A percentile compares a stretch with the other conserved stretches of the same genome.
Evolutionary conservation across 1,284 basidiomycete species (phyloP).

Genomic region (Sutorius eximius): DNA sequence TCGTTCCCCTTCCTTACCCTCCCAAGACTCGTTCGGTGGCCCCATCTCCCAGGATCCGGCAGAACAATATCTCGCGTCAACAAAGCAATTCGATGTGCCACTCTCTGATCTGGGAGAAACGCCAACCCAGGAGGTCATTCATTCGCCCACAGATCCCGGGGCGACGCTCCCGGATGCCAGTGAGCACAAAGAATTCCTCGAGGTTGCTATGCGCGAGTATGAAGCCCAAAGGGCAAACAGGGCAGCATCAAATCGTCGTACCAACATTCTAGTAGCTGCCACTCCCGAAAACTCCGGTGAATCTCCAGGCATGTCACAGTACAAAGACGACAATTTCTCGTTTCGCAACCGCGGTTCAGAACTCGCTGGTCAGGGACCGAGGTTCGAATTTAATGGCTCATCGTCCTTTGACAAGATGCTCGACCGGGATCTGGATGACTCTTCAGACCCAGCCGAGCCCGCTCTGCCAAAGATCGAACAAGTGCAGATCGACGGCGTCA

Average conservation of each 20-base stretch:
- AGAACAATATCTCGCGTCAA: slow-evolving; percentile 46
- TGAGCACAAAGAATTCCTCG: slow-evolving; percentile 26
- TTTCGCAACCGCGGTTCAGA: slow-evolving; percentile 7
- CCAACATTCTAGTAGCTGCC: slow-evolving; percentile 44
- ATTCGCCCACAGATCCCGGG: slow-evolving; percentile 23
- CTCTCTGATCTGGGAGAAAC: slow-evolving; percentile 53
- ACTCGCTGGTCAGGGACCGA: slow-evolving; percentile 15
- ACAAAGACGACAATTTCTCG: slow-evolving; percentile 11
- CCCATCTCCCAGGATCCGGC: slow-evolving; percentile 47
- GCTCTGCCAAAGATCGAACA: slow-evolving; percentile 26
- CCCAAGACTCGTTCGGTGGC: slow-evolving; percentile 64
- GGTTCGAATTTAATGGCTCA: slow-evolving; percentile 28
- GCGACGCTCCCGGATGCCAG: slow-evolving; percentile 28
- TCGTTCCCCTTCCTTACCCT: slow-evolving; percentile 40
- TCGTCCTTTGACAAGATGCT: slow-evolving; percentile 37
- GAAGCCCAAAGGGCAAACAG: slow-evolving; percentile 23
- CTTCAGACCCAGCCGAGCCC: slow-evolving; percentile 24
- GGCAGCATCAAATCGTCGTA: slow-evolving; percentile 9
- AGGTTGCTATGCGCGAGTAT: slow-evolving; percentile 29
- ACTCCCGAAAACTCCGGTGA: slow-evolving; percentile 43
- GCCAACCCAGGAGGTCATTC: slow-evolving; percentile 28
- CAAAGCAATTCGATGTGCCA: slow-evolving; percentile 55
- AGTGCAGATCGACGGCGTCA: slow-evolving; percentile 1
- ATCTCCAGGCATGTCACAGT: slow-evolving; percentile 21
- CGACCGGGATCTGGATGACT: slow-evolving; percentile 25